These are phyloP conservation scores for Backusella australiensis DNA, from an alignment of 192 early-diverging fungal species.

Conservation along the genomic window DNA sequence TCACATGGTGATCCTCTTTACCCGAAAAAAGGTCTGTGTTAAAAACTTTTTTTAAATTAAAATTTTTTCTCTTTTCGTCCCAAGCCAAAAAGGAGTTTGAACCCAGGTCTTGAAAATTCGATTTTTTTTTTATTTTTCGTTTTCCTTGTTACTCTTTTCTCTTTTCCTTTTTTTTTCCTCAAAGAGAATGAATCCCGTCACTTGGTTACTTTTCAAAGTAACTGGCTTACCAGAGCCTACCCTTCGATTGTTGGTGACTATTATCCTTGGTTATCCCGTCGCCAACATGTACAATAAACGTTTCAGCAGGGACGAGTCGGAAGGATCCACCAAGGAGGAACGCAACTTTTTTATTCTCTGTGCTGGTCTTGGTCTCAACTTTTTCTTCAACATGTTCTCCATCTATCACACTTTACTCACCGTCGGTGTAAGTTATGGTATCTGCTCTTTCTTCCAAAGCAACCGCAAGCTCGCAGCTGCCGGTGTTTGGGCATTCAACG, in stretches of 20 bases:
- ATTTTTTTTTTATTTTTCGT: background rate
- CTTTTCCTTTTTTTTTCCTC: background rate
- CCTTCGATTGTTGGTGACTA: constrained; percentile 44
- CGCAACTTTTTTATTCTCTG: constrained; percentile 47
- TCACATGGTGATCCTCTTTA: background rate
- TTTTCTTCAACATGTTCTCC: constrained; percentile 46
- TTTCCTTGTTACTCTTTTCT: background rate
- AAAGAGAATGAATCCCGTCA: constrained; percentile 8
- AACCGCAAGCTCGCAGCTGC: constrained; percentile 37
- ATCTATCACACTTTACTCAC: constrained; percentile 53
- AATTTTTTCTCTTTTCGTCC: background rate
- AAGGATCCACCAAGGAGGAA: constrained; percentile 36
- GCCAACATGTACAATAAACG: constrained; percentile 46
- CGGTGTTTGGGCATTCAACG: constrained; percentile 48
- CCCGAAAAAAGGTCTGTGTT: background rate
- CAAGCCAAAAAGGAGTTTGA: background rate
- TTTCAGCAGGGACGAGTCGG: constrained; percentile 10
- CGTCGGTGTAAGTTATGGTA: constrained; percentile 39
- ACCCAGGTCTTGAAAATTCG: background rate
- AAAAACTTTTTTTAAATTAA: background rate
- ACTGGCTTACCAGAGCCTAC: constrained; percentile 53
- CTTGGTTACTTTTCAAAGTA: constrained; percentile 1
- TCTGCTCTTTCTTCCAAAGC: constrained; percentile 31
- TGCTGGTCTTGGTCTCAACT: constrained; percentile 43
- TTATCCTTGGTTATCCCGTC: constrained; percentile 45